These are phyloP conservation scores for Alternaria atra DNA, from an alignment of 2,329 filamentous ascomycete species.

Conservation along the genomic window DNA sequence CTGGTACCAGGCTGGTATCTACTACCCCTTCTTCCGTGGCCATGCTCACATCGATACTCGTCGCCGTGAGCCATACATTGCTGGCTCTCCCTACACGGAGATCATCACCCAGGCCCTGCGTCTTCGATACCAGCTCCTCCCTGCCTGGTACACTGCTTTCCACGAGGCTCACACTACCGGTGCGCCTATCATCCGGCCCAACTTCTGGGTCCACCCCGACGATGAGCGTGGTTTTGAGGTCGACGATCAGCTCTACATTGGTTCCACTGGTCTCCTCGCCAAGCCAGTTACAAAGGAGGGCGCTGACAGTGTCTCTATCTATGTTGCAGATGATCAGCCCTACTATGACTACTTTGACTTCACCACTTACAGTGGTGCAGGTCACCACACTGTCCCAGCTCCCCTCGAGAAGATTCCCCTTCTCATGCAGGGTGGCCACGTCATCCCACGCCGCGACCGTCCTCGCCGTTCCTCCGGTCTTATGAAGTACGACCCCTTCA, in stretches of 20 bases:
- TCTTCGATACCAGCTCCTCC: conserved; percentile 87
- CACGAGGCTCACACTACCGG: conserved; percentile 84
- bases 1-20: conserved; percentile 96
- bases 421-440: conserved; percentile 90
- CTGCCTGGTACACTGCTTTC: conserved; percentile 97
- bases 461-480: conserved; percentile 84
- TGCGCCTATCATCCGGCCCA: conserved; percentile 86
- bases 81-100: conserved; percentile 81
- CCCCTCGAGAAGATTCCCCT: conserved; percentile 88
- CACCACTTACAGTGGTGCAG: conserved; percentile 74
- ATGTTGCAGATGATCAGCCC: conserved; percentile 85
- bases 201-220: conserved; percentile 89
- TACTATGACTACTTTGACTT: conserved; percentile 98
- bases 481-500: conserved; percentile 96
- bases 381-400: conserved; percentile 76
- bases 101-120: conserved; percentile 90
- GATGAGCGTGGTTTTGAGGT: conserved; percentile 88
- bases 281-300: conserved; percentile 88
- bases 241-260: conserved; percentile 94
- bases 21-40: conserved; percentile 97
- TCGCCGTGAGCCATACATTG: conserved; percentile 89
- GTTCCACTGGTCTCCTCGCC: conserved; percentile 85
- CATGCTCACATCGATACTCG: conserved; percentile 97
- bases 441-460: conserved; percentile 88
- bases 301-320: conserved; percentile 76